Conservation (phyloP, 306 rosid genomes). For the Citrullus colocynthis region DNA sequence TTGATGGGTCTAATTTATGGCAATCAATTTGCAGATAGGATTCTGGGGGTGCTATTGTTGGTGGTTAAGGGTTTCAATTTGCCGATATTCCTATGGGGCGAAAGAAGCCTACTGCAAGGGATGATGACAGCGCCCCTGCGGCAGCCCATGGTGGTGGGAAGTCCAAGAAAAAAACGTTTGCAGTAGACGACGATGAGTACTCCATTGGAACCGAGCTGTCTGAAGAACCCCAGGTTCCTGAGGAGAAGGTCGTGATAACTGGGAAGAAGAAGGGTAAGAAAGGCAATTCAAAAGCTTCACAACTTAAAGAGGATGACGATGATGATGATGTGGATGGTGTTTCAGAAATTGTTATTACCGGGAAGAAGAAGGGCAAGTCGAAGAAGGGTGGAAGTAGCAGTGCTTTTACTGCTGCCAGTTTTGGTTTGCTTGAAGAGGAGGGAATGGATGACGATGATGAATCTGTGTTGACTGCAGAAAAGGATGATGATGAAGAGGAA, state of each 20-base stretch:
- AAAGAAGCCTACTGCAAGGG: slow-evolving; percentile 58
- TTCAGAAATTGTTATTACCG: slow-evolving; percentile 41
- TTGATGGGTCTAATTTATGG: not conserved
- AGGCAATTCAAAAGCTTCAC: slow-evolving; percentile 35
- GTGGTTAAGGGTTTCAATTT: slow-evolving; percentile 5
- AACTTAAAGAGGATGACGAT: slow-evolving; percentile 18
- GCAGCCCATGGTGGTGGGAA: slow-evolving; percentile 46
- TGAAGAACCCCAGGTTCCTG: slow-evolving; percentile 39
- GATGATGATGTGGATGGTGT: slow-evolving; percentile 30
- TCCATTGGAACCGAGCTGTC: slow-evolving; percentile 52
- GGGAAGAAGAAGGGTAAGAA: slow-evolving; percentile 80
- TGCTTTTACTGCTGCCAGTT: slow-evolving; percentile 29
- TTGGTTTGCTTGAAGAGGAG: slow-evolving; percentile 60
- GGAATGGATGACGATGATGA: slow-evolving; percentile 23
- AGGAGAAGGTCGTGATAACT: slow-evolving; percentile 24
- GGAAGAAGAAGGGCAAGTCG: slow-evolving; percentile 68
- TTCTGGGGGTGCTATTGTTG: slow-evolving; percentile 3
- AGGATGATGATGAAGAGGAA: slow-evolving; percentile 31
- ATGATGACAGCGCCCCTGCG: slow-evolving; percentile 40
- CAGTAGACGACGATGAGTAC: slow-evolving; percentile 78
- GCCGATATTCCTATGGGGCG: slow-evolving; percentile 43
- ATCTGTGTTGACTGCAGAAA: slow-evolving; percentile 21
- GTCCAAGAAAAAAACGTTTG: slow-evolving; percentile 55
- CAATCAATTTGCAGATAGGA: slow-evolving; percentile 13
- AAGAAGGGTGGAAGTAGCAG: slow-evolving; percentile 60